Percentiles rank a stretch among this genome's conserved stretches.
Evolutionary conservation across 1,284 basidiomycete species (phyloP).

Genomic region (Fomitopsis betulina): DNA sequence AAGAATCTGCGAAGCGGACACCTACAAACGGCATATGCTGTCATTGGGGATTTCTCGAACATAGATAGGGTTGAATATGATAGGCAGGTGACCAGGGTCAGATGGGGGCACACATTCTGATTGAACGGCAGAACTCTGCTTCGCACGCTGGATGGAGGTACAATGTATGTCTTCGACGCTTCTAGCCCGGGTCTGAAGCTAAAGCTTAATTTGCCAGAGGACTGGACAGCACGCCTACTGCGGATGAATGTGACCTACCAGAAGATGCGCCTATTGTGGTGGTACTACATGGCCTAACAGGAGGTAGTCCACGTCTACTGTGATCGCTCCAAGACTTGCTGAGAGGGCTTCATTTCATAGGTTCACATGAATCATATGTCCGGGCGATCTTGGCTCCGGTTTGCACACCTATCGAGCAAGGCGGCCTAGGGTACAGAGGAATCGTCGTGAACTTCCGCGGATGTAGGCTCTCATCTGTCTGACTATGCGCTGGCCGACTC

Average conservation of each 20-base stretch:
- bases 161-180: slow-evolving; percentile 43
- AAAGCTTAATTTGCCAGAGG: slow-evolving; percentile 38
- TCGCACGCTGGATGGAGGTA: slow-evolving; percentile 64
- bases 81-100: slow-evolving; percentile 38
- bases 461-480: slow-evolving; percentile 47
- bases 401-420: slow-evolving; percentile 61
- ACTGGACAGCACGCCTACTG: slow-evolving; percentile 63
- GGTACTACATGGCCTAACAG: slow-evolving; percentile 84
- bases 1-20: slow-evolving; percentile 49
- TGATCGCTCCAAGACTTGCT: slow-evolving; percentile 11
- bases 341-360: slow-evolving; percentile 31
- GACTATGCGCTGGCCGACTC: neutral
- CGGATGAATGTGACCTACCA: slow-evolving; percentile 45
- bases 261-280: slow-evolving; percentile 78
- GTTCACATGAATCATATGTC: slow-evolving; percentile 88
- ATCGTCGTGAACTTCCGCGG: slow-evolving; percentile 92
- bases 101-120: neutral
- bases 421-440: slow-evolving; percentile 83
- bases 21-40: slow-evolving; percentile 68
- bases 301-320: slow-evolving; percentile 42
- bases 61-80: slow-evolving; percentile 69
- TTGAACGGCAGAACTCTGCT: slow-evolving; percentile 44
- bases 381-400: slow-evolving; percentile 74
- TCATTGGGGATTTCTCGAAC: slow-evolving; percentile 68
- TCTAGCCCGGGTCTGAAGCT: slow-evolving; percentile 3